Conservation (phyloP, 352 stramenopile genomes). For the Phytophthora sansomeana region DNA sequence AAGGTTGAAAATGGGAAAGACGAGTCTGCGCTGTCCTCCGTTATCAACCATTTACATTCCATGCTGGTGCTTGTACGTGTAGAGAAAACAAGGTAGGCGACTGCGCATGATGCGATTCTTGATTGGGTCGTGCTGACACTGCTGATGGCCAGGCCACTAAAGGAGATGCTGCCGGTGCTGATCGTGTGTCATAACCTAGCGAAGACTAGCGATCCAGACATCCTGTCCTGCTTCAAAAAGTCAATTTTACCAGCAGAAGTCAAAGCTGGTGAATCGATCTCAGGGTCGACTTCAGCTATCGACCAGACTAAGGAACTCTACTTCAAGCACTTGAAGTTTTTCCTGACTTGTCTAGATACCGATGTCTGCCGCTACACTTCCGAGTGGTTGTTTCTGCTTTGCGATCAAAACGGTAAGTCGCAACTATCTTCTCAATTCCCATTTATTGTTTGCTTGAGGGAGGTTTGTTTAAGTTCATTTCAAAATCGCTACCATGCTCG, state of each 20-base stretch:
- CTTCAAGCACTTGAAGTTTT: constrained; percentile 73
- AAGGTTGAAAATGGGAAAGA: constrained; percentile 1
- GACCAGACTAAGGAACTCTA: constrained; percentile 40
- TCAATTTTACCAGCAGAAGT: constrained; percentile 39
- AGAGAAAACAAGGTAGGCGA: constrained; percentile 61
- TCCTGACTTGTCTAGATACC: constrained; percentile 77
- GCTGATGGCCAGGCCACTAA: constrained; percentile 34
- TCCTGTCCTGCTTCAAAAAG: constrained; percentile 49
- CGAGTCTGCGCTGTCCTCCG: constrained; percentile 22
- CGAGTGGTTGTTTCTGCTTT: constrained; percentile 81
- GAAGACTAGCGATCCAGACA: constrained; percentile 32
- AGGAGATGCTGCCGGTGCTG: constrained; percentile 63
- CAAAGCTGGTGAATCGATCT: neutral
- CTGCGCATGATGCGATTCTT: neutral
- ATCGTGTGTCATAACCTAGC: constrained; percentile 76
- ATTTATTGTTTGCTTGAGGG: constrained; percentile 13
- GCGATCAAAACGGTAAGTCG: constrained; percentile 73
- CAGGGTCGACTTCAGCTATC: neutral
- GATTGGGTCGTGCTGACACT: neutral
- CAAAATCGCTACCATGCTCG: constrained; percentile 35
- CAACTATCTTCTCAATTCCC: constrained; percentile 13
- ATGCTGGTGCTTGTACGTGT: constrained; percentile 67
- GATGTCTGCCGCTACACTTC: constrained; percentile 72
- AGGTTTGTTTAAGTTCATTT: constrained; percentile 30
- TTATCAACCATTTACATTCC: constrained; percentile 58